Conservation (phyloP, 139 green algal species). For the Pleodorina starrii region DNA sequence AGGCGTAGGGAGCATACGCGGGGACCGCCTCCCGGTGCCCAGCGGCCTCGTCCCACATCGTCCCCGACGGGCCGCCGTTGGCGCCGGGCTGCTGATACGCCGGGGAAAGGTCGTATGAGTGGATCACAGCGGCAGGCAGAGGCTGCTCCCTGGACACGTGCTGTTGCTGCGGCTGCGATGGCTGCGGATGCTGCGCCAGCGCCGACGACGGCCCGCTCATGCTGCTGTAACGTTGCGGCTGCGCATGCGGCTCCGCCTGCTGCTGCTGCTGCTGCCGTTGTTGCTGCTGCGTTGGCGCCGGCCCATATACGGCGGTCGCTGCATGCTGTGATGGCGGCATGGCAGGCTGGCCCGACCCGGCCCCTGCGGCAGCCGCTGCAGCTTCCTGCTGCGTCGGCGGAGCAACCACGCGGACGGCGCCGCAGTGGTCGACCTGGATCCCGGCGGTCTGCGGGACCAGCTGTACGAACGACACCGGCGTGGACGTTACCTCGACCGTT, state of each 20-base stretch:
- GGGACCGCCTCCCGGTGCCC: too few species aligned
- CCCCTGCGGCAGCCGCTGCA: too few species aligned
- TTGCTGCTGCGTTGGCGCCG: neutral
- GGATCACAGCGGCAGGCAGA: too few species aligned
- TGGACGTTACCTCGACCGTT: neutral
- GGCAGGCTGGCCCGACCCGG: neutral
- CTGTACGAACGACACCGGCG: slow-evolving; percentile 1
- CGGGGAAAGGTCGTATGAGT: too few species aligned
- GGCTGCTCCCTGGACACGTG: too few species aligned
- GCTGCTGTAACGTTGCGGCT: neutral
- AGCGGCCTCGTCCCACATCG: too few species aligned
- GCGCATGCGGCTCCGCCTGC: neutral
- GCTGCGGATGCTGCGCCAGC: neutral
- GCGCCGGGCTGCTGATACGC: too few species aligned
- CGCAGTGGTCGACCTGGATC: slow-evolving; percentile 3
- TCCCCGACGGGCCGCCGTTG: too few species aligned
- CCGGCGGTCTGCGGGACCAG: neutral
- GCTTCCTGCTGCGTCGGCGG: neutral
- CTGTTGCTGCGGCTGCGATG: too few species aligned
- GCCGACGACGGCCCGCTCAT: neutral
- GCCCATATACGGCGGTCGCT: neutral
- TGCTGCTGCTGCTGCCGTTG: too few species aligned
- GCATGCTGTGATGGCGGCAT: neutral
- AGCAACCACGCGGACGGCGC: neutral
- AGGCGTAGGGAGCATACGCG: too few species aligned